Evolutionary conservation across 805 yeast genomes (phyloP).

Genomic region (Spathaspora gorwiae): DNA sequence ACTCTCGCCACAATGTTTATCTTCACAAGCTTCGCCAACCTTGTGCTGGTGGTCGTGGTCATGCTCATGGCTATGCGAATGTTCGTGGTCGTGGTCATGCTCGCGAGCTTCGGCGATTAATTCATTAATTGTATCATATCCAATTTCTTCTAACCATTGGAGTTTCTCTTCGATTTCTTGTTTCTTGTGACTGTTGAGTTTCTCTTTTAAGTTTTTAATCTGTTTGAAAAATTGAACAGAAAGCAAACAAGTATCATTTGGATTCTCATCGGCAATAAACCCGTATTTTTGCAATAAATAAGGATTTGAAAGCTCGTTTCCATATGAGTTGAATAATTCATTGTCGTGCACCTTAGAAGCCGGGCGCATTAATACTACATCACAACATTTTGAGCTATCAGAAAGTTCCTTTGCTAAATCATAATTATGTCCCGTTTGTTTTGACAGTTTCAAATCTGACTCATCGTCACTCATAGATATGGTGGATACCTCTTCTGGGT

Average conservation of each 20-base stretch:
- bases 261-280: conserved; percentile 49
- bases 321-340: conserved; percentile 83
- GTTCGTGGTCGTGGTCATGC: conserved; percentile 15
- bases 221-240: conserved; percentile 43
- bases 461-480: conserved; percentile 17
- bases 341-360: conserved; percentile 38
- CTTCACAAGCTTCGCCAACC: conserved; percentile 9
- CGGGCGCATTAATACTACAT: conserved; percentile 47
- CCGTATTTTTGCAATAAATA: conserved; percentile 74
- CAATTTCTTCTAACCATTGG: conserved; percentile 47
- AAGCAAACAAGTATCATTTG: conserved; percentile 54
- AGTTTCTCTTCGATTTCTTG: conserved; percentile 33
- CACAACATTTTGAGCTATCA: conserved; percentile 57
- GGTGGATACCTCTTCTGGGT: conserved; percentile 18
- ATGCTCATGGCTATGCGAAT: conserved; percentile 5
- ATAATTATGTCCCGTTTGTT: conserved; percentile 12
- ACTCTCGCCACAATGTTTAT: conserved; percentile 11
- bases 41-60: background rate
- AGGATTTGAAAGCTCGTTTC: conserved; percentile 60
- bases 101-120: conserved; percentile 4
- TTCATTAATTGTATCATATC: conserved; percentile 36
- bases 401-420: conserved; percentile 33
- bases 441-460: background rate
- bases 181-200: conserved; percentile 21
- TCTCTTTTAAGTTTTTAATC: conserved; percentile 18